Conservation (phyloP, 2,329 filamentous ascomycete genomes). For the Talaromyces albobiverticillius region DNA sequence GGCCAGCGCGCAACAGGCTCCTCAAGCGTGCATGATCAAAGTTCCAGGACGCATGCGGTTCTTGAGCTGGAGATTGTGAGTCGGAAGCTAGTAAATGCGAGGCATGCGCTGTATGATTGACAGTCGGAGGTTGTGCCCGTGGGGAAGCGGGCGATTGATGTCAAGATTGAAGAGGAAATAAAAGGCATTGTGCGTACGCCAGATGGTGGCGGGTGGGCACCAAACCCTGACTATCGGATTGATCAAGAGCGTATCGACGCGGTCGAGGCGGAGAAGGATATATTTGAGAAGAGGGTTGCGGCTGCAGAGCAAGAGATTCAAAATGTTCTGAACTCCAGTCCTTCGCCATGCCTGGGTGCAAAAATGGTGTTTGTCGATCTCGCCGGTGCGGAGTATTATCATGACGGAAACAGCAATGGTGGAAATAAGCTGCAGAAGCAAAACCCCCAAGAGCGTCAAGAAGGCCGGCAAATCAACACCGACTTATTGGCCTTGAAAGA, state of each 20-base stretch:
- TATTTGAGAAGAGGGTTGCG: constrained; percentile 33
- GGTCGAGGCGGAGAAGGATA: constrained; percentile 37
- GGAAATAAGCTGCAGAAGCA: constrained; percentile 27
- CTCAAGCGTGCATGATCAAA: constrained; percentile 44
- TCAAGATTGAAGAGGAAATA: constrained; percentile 39
- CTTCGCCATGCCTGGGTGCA: constrained; percentile 34
- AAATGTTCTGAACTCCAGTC: constrained; percentile 21
- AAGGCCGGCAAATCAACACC: constrained; percentile 45
- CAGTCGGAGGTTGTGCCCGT: constrained; percentile 47
- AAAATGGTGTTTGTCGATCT: constrained; percentile 48
- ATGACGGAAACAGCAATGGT: constrained; percentile 27
- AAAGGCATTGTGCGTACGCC: constrained; percentile 26
- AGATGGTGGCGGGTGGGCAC: constrained; percentile 33
- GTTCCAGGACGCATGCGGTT: constrained; percentile 45
- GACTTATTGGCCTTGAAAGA: constrained; percentile 47
- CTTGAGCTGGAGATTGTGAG: constrained; percentile 44
- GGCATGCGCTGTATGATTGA: constrained; percentile 39
- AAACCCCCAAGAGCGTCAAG: constrained; percentile 38
- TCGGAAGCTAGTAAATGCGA: constrained; percentile 31
- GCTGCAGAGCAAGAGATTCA: constrained; percentile 33
- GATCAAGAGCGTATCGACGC: constrained; percentile 40
- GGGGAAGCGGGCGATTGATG: constrained; percentile 41
- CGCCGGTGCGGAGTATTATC: constrained; percentile 46
- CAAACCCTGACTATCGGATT: constrained; percentile 33
- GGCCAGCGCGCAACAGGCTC: constrained; percentile 32